These are phyloP conservation scores for Pseudozyma thailandica DNA, from an alignment of 1,284 basidiomycete species.

Conservation along the genomic window DNA sequence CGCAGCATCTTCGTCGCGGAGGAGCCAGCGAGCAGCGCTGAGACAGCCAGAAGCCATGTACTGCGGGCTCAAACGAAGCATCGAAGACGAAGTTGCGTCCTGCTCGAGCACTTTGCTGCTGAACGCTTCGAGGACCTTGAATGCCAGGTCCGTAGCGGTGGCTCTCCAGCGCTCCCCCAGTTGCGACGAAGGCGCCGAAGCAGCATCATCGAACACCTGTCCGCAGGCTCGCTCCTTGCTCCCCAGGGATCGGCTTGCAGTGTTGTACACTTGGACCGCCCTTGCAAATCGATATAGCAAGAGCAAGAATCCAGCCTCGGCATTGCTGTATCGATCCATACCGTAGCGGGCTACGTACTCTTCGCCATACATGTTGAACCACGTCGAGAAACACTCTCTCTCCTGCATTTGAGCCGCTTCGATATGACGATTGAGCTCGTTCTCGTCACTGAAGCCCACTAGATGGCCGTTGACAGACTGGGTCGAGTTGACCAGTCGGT, in stretches of 20 bases:
- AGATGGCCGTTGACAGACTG: background rate
- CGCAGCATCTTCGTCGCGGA: background rate
- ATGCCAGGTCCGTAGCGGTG: constrained; percentile 18
- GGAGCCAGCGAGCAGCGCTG: constrained; percentile 22
- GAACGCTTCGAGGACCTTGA: constrained; percentile 27
- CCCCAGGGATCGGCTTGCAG: background rate
- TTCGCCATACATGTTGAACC: constrained; percentile 32
- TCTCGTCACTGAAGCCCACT: background rate
- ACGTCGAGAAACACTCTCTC: constrained; percentile 13
- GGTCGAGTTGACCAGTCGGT: constrained; percentile 7
- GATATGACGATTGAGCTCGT: constrained; percentile 8
- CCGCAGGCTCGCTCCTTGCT: background rate
- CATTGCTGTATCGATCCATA: constrained; percentile 29
- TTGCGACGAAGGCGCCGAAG: background rate
- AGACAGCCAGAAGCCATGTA: constrained; percentile 32
- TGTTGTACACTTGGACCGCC: constrained; percentile 10
- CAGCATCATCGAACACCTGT: background rate
- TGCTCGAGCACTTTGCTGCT: constrained; percentile 21
- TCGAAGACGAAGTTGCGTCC: constrained; percentile 18
- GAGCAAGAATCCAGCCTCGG: constrained; percentile 20
- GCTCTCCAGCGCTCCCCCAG: constrained; percentile 15
- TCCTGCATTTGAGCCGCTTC: constrained; percentile 16
- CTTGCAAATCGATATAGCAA: constrained; percentile 18
- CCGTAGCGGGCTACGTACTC: constrained; percentile 26
- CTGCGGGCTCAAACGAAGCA: constrained; percentile 32